These are phyloP conservation scores for Epichloe uncinata DNA, from an alignment of 2,329 filamentous ascomycete genomes.

Conservation along the genomic window DNA sequence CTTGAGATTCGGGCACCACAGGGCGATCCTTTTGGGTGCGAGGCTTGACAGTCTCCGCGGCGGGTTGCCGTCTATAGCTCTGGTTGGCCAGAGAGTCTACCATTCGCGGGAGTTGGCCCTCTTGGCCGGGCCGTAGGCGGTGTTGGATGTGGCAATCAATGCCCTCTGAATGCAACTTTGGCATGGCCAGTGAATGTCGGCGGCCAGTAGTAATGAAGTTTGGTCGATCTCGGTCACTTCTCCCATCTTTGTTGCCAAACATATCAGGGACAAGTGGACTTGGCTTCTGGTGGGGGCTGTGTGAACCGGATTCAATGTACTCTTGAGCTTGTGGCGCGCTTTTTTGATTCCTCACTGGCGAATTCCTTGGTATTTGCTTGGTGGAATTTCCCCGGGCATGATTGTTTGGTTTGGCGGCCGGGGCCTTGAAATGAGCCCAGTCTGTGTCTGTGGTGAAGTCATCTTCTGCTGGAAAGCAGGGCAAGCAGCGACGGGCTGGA, in stretches of 20 bases:
- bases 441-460: slow-evolving; percentile 13
- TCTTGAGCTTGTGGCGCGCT: background rate
- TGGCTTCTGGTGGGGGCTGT: slow-evolving; percentile 4
- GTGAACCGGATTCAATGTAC: background rate
- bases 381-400: background rate
- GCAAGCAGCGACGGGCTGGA: slow-evolving; percentile 13
- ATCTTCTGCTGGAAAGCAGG: slow-evolving; percentile 16
- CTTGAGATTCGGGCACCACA: background rate
- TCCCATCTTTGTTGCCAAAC: background rate
- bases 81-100: background rate
- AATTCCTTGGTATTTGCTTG: background rate
- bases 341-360: background rate
- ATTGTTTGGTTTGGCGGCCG: slow-evolving; percentile 2
- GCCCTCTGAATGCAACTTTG: background rate
- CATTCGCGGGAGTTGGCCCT: background rate
- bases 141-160: background rate
- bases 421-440: slow-evolving; percentile 12
- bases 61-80: background rate
- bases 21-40: background rate
- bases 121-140: background rate
- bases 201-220: slow-evolving; percentile 7
- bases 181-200: slow-evolving; percentile 6
- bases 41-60: background rate
- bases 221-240: slow-evolving; percentile 1
- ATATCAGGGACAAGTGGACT: background rate